Percentiles rank a stretch among this genome's conserved stretches.
phyloP scores from a whole-genome alignment of 257 asterid genomes.

The Fraxinus americana region DNA sequence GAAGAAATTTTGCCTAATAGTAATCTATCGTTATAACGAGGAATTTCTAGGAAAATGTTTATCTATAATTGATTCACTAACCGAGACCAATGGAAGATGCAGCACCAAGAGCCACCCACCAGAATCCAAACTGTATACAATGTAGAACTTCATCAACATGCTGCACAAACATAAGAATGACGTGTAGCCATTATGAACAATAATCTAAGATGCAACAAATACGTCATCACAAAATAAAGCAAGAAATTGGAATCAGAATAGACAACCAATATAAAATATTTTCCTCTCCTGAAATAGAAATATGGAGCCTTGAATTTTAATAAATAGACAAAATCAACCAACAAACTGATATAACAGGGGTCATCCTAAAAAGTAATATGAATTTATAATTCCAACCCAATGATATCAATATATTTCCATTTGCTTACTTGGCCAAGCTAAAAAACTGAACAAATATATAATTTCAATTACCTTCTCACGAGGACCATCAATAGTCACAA shows the following conservation, averaged over 20 bases:
- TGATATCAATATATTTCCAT: background rate
- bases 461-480: slow-evolving; percentile 61
- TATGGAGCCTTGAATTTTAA: slow-evolving; percentile 8
- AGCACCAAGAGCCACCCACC: slow-evolving; percentile 50
- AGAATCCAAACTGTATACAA: slow-evolving; percentile 38
- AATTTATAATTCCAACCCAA: no score
- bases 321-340: background rate
- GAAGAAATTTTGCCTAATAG: no score
- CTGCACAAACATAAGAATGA: slow-evolving; percentile 42
- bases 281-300: background rate
- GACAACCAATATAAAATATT: background rate
- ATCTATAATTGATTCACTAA: slow-evolving; percentile 18
- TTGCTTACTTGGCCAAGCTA: background rate
- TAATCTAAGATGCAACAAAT: slow-evolving; percentile 22
- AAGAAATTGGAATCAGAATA: background rate
- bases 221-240: slow-evolving; percentile 11
- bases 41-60: background rate
- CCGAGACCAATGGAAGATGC: slow-evolving; percentile 47
- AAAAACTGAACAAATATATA: background rate
- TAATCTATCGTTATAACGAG: background rate
- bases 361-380: background rate
- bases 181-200: background rate
- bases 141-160: slow-evolving; percentile 67
- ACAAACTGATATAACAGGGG: background rate
- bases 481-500: slow-evolving; percentile 61